Evolutionary conservation across 345 rosid species (phyloP).

Genomic region (Citrus inodora): DNA sequence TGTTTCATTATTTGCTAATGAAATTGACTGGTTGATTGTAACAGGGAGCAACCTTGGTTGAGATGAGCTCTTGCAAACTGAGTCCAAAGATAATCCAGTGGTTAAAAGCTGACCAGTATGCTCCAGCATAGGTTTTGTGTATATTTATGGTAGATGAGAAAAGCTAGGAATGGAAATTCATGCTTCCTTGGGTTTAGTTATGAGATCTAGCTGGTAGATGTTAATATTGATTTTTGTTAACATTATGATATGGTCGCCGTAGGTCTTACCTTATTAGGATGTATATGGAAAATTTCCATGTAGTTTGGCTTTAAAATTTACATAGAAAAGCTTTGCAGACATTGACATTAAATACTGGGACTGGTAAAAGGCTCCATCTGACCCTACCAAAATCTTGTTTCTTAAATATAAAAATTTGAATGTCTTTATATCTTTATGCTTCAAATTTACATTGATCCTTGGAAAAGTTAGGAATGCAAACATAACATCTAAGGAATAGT

Average conservation of each 20-base stretch:
- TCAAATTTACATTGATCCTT: not conserved
- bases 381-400: not conserved
- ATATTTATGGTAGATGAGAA: constrained; percentile 39
- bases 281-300: constrained; percentile 37
- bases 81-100: constrained; percentile 12
- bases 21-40: constrained; percentile 20
- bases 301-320: constrained; percentile 33
- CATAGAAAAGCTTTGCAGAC: constrained; percentile 16
- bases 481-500: not conserved
- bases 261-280: constrained; percentile 29
- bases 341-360: not conserved
- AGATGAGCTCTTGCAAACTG: constrained; percentile 15
- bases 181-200: constrained; percentile 32
- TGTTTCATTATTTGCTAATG: not conserved
- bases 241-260: constrained; percentile 27
- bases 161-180: constrained; percentile 36
- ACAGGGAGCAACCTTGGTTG: constrained; percentile 62
- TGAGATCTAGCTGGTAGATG: constrained; percentile 41
- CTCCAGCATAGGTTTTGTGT: constrained; percentile 36
- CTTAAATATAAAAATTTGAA: not conserved
- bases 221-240: constrained; percentile 33
- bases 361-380: not conserved
- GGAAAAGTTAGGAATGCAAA: not conserved
- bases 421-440: not conserved
- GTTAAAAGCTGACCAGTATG: constrained; percentile 14